Percentiles rank a stretch among this genome's conserved stretches.
These are phyloP conservation scores for Kondoa subrosea DNA, from an alignment of 768 basidiomycete genomes.

Conservation along the genomic window DNA sequence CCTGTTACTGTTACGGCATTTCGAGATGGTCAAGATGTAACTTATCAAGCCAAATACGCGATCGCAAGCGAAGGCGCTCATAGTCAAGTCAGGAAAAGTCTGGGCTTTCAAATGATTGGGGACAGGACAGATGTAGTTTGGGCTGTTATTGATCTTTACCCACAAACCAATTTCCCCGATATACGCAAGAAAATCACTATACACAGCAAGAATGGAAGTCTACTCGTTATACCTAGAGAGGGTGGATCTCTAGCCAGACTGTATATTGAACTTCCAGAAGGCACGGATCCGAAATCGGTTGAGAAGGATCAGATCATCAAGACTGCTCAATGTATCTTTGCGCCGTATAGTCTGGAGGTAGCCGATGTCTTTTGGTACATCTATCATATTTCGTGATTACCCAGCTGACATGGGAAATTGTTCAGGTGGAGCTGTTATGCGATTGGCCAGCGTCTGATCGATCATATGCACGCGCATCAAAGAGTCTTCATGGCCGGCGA, in stretches of 20 bases:
- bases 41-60: not conserved
- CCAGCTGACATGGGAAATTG: too few species aligned
- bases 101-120: not conserved
- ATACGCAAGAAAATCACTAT: not conserved
- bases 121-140: not conserved
- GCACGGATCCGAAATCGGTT: not conserved
- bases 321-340: not conserved
- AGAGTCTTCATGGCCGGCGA: not conserved
- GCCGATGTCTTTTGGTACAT: not conserved
- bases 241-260: not conserved
- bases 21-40: not conserved
- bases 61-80: not conserved
- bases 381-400: too few species aligned
- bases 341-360: not conserved
- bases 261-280: not conserved
- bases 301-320: not conserved
- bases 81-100: not conserved
- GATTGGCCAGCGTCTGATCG: not conserved
- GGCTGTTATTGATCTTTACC: not conserved
- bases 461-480: not conserved
- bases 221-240: not conserved
- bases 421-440: too few species aligned
- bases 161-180: not conserved
- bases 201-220: not conserved
- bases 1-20: not conserved